Evolutionary conservation across 1,139 yeast genomes (phyloP).

Genomic region (Suhomyces bokatorum): DNA sequence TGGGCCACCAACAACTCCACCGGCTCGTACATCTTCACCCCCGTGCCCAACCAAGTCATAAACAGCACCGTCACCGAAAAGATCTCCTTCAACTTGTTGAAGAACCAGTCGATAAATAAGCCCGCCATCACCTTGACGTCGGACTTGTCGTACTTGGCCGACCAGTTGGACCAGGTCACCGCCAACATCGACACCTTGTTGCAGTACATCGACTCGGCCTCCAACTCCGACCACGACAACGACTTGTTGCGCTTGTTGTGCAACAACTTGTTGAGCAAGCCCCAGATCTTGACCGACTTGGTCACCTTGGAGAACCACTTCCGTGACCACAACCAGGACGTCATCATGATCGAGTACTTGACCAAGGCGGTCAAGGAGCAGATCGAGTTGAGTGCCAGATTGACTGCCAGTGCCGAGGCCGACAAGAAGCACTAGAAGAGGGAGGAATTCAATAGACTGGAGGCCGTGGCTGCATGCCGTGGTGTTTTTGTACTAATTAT

Average conservation of each 20-base stretch:
- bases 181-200: slow-evolving; percentile 53
- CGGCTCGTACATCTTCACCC: slow-evolving; percentile 71
- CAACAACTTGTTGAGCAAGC: slow-evolving; percentile 60
- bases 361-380: slow-evolving; percentile 87
- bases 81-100: slow-evolving; percentile 49
- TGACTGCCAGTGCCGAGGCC: slow-evolving; percentile 48
- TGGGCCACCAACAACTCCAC: slow-evolving; percentile 36
- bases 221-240: slow-evolving; percentile 48
- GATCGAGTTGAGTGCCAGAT: slow-evolving; percentile 74
- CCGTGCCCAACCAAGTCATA: slow-evolving; percentile 67
- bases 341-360: slow-evolving; percentile 78
- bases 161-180: slow-evolving; percentile 57
- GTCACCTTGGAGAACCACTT: slow-evolving; percentile 62
- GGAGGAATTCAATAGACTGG: background rate
- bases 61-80: slow-evolving; percentile 62
- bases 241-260: slow-evolving; percentile 68
- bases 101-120: slow-evolving; percentile 23
- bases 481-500: slow-evolving; percentile 4
- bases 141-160: slow-evolving; percentile 46
- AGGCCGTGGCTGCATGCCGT: background rate
- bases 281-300: slow-evolving; percentile 56
- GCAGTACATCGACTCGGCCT: slow-evolving; percentile 44
- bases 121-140: slow-evolving; percentile 22
- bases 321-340: slow-evolving; percentile 77
- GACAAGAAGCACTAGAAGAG: slow-evolving; percentile 17